Base-by-base conservation (phyloP, 1,284 basidiomycete species). In the Trichosporon faecale region DNA sequence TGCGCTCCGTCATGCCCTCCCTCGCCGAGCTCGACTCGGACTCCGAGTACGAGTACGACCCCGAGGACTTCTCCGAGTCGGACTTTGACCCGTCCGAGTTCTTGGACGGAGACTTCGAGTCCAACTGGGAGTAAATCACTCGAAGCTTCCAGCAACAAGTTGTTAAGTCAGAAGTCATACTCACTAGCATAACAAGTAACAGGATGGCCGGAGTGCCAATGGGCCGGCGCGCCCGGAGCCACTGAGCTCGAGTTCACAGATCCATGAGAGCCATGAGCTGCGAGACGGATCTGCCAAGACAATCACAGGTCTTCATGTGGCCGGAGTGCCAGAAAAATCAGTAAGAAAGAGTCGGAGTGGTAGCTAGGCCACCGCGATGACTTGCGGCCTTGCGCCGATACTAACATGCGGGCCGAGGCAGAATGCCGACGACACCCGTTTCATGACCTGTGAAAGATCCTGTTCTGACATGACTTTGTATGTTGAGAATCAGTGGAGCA, bases 111-210 rank as follows among this genome's bases (percentile, higher is more conserved):
- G 60, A 61, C 33, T 61, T 61, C 12, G 27, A 11, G 29, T 61
- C 29, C 29, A 61, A 61, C 60, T 61, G 60, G 60, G 60, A 33
- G 27, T 61, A 23, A 16, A 16, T 12, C 35, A 14, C 40, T 18
- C 49, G 49, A 52, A 52, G 49, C 21, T 52, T 52, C 21, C 23
- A 21, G 44, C 31, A 18, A 52, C 49, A 52, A 52, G 49, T 21
- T 25, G 49, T 52, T 52, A 52, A 52, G 21, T 52, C 49, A 52
- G 49, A 52, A 52, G 49, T 52, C 49, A 52, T 52, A 52, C 49
- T 52, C 49, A 52, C 49, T 52, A 52, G 49, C 49, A 23, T 23
- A 11, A 52, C 49, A 52, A 21, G 49, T 52, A n/a, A 7, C n/a
- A n/a, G n/a, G n/a, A n/a, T 21, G 49, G 49, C 49, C 21, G 49